phyloP scores from a whole-genome alignment of 352 stramenopile species.

The Aphanomyces astaci region DNA sequence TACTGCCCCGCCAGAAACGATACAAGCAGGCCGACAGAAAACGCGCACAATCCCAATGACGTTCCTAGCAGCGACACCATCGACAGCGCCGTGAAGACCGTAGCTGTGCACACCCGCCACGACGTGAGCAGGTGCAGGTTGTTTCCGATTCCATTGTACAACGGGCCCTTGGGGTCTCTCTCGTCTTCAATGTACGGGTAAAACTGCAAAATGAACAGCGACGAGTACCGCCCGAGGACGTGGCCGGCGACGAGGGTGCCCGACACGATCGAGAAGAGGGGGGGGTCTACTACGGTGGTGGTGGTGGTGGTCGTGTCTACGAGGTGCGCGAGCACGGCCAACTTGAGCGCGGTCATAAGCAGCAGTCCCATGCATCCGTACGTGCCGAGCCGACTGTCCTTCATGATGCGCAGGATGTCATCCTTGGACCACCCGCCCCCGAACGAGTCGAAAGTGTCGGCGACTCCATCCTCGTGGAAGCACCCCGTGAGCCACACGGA shows the following conservation, averaged over 20 bases:
- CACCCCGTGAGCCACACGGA: constrained; percentile 42
- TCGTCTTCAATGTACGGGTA: constrained; percentile 46
- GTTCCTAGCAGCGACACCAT: constrained; percentile 25
- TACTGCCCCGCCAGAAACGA: constrained; percentile 34
- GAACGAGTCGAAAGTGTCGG: constrained; percentile 41
- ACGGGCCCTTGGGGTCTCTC: constrained; percentile 39
- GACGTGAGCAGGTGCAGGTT: constrained; percentile 40
- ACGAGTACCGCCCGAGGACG: constrained; percentile 32
- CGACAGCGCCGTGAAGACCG: constrained; percentile 27
- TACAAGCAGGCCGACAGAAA: constrained; percentile 22
- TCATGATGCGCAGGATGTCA: constrained; percentile 63
- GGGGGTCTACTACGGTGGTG: too few relatives aligned
- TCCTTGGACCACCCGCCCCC: constrained; percentile 45
- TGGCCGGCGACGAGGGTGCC: constrained; percentile 35
- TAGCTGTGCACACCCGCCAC: constrained; percentile 32
- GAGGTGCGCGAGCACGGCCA: constrained; percentile 32
- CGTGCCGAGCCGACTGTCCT: constrained; percentile 47
- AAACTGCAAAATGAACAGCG: constrained; percentile 38
- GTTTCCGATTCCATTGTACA: constrained; percentile 48
- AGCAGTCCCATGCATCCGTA: constrained; percentile 43
- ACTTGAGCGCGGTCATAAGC: constrained; percentile 39
- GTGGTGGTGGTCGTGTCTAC: constrained; percentile 23
- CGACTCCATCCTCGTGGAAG: constrained; percentile 60
- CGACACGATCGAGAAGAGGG: constrained; percentile 21
- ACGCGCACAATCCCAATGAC: constrained; percentile 7